Evolutionary conservation across 257 asterid species (phyloP).

Genomic region (Perilla frutescens): DNA sequence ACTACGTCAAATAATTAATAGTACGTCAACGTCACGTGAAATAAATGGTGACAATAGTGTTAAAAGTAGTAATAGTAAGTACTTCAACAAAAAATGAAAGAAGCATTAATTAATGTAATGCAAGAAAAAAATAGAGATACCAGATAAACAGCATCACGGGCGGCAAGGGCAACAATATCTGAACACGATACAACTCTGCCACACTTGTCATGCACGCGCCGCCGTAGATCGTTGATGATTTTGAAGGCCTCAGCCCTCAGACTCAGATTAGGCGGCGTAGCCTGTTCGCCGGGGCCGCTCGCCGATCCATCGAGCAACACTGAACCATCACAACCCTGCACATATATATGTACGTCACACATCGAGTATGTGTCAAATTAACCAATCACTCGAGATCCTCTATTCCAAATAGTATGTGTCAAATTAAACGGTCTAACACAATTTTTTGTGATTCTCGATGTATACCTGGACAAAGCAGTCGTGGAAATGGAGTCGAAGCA

Average conservation of each 20-base stretch:
- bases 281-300: slow-evolving; percentile 38
- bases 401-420: too few species aligned
- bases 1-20: too few species aligned
- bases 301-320: slow-evolving; percentile 37
- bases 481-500: slow-evolving; percentile 77
- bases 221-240: slow-evolving; percentile 50
- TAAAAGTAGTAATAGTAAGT: too few species aligned
- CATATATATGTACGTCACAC: background rate
- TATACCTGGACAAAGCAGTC: slow-evolving; percentile 70
- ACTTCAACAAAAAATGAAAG: too few species aligned
- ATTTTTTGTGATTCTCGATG: too few species aligned
- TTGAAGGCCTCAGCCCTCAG: slow-evolving; percentile 50
- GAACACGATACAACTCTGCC: slow-evolving; percentile 46
- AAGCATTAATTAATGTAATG: too few species aligned
- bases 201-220: slow-evolving; percentile 45
- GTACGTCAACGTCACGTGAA: too few species aligned
- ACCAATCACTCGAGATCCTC: too few species aligned
- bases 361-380: too few species aligned
- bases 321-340: slow-evolving; percentile 32
- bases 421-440: too few species aligned
- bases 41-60: too few species aligned
- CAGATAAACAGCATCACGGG: slow-evolving; percentile 60
- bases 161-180: slow-evolving; percentile 45
- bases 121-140: slow-evolving; percentile 18
- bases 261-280: slow-evolving; percentile 53